These are phyloP conservation scores for Manihot esculenta DNA, from an alignment of 441 rosid species.

Conservation along the genomic window DNA sequence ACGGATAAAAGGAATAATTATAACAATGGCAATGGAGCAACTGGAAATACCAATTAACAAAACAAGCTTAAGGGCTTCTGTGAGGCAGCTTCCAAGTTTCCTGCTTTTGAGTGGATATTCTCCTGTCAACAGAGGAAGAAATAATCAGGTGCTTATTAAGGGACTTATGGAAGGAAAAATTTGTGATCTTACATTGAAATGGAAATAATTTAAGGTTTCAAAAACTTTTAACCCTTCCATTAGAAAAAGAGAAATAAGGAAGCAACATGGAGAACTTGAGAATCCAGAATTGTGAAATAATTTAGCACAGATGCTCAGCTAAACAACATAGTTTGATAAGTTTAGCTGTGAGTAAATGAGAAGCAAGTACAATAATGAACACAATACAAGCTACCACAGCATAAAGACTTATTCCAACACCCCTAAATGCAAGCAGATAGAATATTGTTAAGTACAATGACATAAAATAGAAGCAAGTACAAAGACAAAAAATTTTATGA, in stretches of 20 bases:
- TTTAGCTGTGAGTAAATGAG: no score
- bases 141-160: neutral
- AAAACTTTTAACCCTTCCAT: no score
- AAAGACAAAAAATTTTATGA: neutral
- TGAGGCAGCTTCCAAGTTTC: slow-evolving; percentile 60
- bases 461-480: neutral
- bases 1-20: neutral
- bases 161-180: neutral
- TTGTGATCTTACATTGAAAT: neutral
- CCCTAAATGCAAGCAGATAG: neutral
- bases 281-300: no score
- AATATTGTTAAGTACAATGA: neutral
- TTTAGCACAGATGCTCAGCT: no score
- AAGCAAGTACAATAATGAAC: no score
- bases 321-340: no score
- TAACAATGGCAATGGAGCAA: neutral
- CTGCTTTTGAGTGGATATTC: slow-evolving; percentile 47
- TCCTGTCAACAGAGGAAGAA: slow-evolving; percentile 42
- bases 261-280: neutral
- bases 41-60: slow-evolving; percentile 61
- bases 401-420: no score
- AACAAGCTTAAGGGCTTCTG: slow-evolving; percentile 91
- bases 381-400: no score
- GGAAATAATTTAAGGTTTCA: no score
- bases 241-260: neutral